Evolutionary conservation across 306 rosid genomes (phyloP), one percentile per base, ranked within the genome.

Genomic region (Rosa lucieae): DNA sequence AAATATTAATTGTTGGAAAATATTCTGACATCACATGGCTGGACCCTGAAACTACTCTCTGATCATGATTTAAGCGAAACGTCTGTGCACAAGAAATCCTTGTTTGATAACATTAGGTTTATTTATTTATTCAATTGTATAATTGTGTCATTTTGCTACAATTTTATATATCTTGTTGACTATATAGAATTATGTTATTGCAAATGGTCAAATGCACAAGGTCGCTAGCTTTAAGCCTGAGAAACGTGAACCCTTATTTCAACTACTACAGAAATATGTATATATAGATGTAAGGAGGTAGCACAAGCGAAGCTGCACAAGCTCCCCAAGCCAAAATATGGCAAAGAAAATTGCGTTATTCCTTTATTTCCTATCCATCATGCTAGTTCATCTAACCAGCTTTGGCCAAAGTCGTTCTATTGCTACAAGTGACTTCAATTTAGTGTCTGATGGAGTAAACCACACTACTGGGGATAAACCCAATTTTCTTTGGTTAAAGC

Each of bases 401-500:
- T 17, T 39, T 21, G 46, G 62, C 29, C 23, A 72, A 72, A 35
- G 76, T 72, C 76, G 61, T 9, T 72, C 76, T 10, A 29, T 72
- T 10, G 37, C 66, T 15, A 29, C 76, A 32, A 72, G 32, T 32
- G 62, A 29, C 29, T 49, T 72, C 44, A 72, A 20, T 35, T 48
- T 72, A 40, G 62, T 72, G 17, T 15, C 46, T 17, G 62, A 72
- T 49, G 76, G 76, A 49, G 46, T 18, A 72, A 32, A 15, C 62
- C 46, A 29, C 32, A 49, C 3, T 3, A 2, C 59, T 47, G 8
- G 61, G 43, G 14, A 59, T 9, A 52, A 72, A 29, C 62, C 17
- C 6, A 72, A 72, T 8, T 32, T 32, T 17, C 5, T 52, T 49
- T 52, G 76, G 62, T 40, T 72, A 39, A 3, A 5, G 5, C 52